Percentiles rank a stretch among this genome's conserved stretches.
Evolutionary conservation across 2,329 filamentous ascomycete genomes (phyloP).

Genomic region (Didymosphaeria variabile): DNA sequence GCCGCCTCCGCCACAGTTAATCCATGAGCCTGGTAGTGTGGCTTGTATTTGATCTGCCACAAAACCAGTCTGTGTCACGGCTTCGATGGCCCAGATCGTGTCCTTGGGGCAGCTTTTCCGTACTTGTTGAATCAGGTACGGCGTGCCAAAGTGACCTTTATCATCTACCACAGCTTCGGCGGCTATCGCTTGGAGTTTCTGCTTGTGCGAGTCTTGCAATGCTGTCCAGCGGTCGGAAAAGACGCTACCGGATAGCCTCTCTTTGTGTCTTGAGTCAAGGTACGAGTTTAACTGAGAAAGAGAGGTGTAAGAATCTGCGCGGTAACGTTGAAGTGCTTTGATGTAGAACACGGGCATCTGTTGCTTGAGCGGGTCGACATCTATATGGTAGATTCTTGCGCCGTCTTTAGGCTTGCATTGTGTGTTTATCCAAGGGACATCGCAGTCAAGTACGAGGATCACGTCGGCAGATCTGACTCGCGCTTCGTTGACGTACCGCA

Average conservation of each 20-base stretch:
- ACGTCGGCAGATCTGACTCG: constrained; percentile 80
- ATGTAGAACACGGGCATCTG: constrained; percentile 68
- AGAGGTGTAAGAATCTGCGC: constrained; percentile 62
- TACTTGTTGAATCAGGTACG: constrained; percentile 65
- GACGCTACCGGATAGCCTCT: constrained; percentile 52
- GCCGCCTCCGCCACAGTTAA: constrained; percentile 83
- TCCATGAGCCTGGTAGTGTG: constrained; percentile 74
- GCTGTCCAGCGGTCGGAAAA: constrained; percentile 61
- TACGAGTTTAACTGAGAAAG: constrained; percentile 74
- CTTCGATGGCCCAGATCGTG: constrained; percentile 80
- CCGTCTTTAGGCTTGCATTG: constrained; percentile 66
- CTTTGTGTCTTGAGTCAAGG: constrained; percentile 57
- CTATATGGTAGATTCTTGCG: constrained; percentile 71
- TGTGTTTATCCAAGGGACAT: constrained; percentile 94
- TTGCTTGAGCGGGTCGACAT: constrained; percentile 72
- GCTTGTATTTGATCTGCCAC: constrained; percentile 77
- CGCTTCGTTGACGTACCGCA: constrained; percentile 78
- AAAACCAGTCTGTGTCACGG: constrained; percentile 74
- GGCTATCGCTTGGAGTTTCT: constrained; percentile 68
- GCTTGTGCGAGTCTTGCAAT: constrained; percentile 66
- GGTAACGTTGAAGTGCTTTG: constrained; percentile 61
- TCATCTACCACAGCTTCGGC: constrained; percentile 65
- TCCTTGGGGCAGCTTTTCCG: constrained; percentile 67
- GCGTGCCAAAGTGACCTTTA: constrained; percentile 69
- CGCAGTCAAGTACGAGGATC: constrained; percentile 86